A percentile compares a stretch with the other conserved stretches of the same genome.
Evolutionary conservation across 2,329 filamentous ascomycete genomes (phyloP).

Genomic region (Monosporascus sp.): DNA sequence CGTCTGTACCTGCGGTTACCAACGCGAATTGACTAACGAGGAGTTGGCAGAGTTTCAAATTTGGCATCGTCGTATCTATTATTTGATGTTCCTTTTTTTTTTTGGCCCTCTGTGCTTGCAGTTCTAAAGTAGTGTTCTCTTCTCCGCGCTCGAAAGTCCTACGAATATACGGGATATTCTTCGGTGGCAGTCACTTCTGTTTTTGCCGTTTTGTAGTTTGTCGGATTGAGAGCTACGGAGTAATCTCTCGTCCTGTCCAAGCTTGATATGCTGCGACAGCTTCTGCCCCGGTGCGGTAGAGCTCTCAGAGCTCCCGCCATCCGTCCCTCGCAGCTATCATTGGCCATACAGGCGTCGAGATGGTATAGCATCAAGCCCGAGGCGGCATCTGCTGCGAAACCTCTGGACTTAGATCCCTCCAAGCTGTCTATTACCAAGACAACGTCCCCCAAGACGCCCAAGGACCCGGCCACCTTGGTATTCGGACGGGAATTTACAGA

Average conservation of each 20-base stretch:
- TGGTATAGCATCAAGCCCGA: constrained; percentile 49
- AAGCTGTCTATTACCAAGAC: constrained; percentile 73
- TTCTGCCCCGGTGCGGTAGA: constrained; percentile 35
- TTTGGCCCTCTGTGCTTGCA: too few species aligned
- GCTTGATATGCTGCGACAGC: constrained; percentile 38
- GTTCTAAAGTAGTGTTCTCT: too few species aligned
- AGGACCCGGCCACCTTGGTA: constrained; percentile 73
- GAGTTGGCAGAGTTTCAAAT: not conserved
- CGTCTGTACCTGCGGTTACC: not conserved
- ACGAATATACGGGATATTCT: too few species aligned
- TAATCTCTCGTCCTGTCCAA: too few species aligned
- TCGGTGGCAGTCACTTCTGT: too few species aligned
- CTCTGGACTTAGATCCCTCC: constrained; percentile 68
- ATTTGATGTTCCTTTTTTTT: too few species aligned
- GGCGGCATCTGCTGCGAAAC: constrained; percentile 44
- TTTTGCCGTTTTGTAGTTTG: too few species aligned
- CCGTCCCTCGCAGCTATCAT: constrained; percentile 26
- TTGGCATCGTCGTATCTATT: not conserved
- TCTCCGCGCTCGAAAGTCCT: too few species aligned
- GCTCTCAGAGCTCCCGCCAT: constrained; percentile 25
- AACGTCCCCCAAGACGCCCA: constrained; percentile 65
- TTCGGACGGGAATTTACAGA: constrained; percentile 94
- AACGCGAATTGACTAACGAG: not conserved
- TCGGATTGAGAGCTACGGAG: too few species aligned
- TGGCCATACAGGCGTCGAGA: constrained; percentile 31